Percentiles rank a stretch among this genome's conserved stretches.
Evolutionary conservation across 2,329 filamentous ascomycete species (phyloP).

Genomic region (Aspergillus fischeri): DNA sequence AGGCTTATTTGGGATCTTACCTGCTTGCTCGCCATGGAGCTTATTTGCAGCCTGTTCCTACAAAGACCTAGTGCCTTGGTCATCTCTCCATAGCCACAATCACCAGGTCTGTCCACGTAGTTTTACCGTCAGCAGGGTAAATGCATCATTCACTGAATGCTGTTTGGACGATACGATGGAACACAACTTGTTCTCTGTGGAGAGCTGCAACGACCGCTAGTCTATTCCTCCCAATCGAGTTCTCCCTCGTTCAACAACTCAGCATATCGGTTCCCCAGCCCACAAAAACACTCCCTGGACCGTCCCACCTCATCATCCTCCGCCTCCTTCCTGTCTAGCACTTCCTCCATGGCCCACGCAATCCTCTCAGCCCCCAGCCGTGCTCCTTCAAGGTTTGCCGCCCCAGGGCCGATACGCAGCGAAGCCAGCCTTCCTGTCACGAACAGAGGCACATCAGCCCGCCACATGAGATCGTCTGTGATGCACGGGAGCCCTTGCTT

Average conservation of each 20-base stretch:
- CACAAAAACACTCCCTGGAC: constrained; percentile 35
- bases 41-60: too few species aligned
- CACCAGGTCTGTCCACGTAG: not conserved
- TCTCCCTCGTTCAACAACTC: constrained; percentile 13
- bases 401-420: constrained; percentile 66
- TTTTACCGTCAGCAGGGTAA: not conserved
- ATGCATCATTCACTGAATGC: too few species aligned
- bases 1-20: too few species aligned
- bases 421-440: constrained; percentile 65
- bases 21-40: too few species aligned
- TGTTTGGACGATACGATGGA: too few species aligned
- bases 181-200: too few species aligned
- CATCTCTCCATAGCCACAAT: not conserved
- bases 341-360: constrained; percentile 64
- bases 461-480: constrained; percentile 74
- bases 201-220: not conserved
- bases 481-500: constrained; percentile 67
- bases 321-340: constrained; percentile 36
- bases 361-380: constrained; percentile 69
- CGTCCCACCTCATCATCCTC: constrained; percentile 19
- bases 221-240: constrained; percentile 5
- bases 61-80: not conserved
- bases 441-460: constrained; percentile 67
- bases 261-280: constrained; percentile 38
- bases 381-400: constrained; percentile 69